These are phyloP conservation scores for Singerocomus inundabilis DNA, from an alignment of 1,284 basidiomycete genomes.

Conservation along the genomic window DNA sequence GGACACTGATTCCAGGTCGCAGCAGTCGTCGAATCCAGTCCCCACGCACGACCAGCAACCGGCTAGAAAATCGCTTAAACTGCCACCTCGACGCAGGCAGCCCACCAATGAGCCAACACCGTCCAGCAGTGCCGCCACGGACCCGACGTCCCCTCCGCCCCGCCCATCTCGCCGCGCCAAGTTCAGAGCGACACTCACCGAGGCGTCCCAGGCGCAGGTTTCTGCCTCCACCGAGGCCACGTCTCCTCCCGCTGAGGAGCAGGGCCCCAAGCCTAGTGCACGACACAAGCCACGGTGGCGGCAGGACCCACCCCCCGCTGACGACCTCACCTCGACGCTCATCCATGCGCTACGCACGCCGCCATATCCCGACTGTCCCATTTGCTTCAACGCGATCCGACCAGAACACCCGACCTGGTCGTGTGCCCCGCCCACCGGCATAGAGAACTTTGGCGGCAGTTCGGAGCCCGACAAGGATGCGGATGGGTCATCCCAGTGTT, in stretches of 20 bases:
- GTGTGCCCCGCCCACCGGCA: conserved; percentile 57
- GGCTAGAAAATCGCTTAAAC: not conserved
- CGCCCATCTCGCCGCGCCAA: conserved; percentile 23
- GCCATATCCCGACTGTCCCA: conserved; percentile 76
- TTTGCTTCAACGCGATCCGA: conserved; percentile 74
- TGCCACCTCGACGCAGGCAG: conserved; percentile 1
- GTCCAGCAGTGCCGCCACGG: not conserved
- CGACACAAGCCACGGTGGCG: not conserved
- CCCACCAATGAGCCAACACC: not conserved
- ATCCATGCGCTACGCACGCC: conserved; percentile 59
- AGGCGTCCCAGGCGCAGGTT: not conserved
- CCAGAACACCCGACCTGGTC: conserved; percentile 77
- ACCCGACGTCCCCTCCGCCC: not conserved
- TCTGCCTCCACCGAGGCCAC: not conserved
- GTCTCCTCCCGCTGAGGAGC: not conserved
- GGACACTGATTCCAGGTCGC: not conserved
- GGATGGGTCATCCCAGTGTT: conserved; percentile 48
- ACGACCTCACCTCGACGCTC: conserved; percentile 70
- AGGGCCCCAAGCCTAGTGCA: not conserved
- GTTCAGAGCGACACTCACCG: conserved; percentile 30
- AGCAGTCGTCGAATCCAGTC: not conserved
- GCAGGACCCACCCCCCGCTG: conserved; percentile 26
- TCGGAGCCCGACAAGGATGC: not conserved
- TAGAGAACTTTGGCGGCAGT: not conserved
- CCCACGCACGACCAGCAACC: not conserved